These are phyloP conservation scores for Parachlorella kessleri DNA, from an alignment of 139 green algal genomes.

Conservation along the genomic window DNA sequence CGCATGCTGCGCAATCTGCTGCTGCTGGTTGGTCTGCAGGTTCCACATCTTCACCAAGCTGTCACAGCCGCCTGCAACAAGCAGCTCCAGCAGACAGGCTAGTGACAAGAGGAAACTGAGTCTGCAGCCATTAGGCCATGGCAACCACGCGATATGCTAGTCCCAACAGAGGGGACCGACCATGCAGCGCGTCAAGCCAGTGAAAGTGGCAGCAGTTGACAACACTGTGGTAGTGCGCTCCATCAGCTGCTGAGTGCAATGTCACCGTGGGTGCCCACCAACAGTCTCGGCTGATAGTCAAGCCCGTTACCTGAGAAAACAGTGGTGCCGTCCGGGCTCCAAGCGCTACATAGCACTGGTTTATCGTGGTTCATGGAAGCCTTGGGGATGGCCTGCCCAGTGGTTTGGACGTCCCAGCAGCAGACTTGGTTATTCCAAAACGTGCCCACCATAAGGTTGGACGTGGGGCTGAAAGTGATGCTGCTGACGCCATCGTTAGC, in stretches of 20 bases:
- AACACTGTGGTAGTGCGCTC: no score
- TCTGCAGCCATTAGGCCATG: no score
- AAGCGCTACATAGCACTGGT: conserved; percentile 87
- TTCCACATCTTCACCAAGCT: conserved; percentile 95
- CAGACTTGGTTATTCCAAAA: conserved; percentile 68
- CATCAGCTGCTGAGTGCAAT: no score
- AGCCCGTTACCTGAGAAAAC: conserved; percentile 65
- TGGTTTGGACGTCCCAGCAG: conserved; percentile 75
- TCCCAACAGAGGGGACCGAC: no score
- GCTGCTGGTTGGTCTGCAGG: conserved; percentile 80
- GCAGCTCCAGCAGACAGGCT: no score
- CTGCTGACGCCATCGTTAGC: conserved; percentile 83
- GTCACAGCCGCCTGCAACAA: conserved; percentile 79
- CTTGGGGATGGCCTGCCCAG: conserved; percentile 81
- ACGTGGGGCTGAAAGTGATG: conserved; percentile 80
- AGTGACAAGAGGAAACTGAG: no score
- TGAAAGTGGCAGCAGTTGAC: no score
- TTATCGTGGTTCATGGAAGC: conserved; percentile 74
- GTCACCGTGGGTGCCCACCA: no score
- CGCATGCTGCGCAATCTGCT: conserved; percentile 87
- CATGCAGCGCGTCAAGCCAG: no score
- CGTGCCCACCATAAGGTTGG: conserved; percentile 89
- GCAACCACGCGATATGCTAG: no score
- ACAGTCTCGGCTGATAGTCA: no score
- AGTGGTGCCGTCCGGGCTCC: conserved; percentile 81